phyloP scores from a whole-genome alignment of 2,329 filamentous ascomycete genomes.

The Fusarium sp. region DNA sequence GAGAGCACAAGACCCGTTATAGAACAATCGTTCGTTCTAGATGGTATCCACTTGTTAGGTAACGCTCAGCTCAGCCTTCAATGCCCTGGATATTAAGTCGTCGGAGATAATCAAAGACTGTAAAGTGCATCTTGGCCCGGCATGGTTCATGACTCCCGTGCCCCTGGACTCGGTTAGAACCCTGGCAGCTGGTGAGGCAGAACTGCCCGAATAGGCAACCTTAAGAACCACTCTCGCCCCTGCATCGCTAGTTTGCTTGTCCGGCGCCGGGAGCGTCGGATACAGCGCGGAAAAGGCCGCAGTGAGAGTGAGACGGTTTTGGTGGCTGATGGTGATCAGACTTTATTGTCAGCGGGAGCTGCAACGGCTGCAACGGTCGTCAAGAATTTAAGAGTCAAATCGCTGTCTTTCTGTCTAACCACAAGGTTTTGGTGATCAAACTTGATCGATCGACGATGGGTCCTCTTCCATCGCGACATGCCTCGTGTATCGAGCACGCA shows the following conservation, averaged over 20 bases:
- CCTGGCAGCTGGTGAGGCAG: background rate
- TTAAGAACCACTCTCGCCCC: background rate
- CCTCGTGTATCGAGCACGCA: no score
- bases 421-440: no score
- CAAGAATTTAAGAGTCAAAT: no score
- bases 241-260: conserved; percentile 1
- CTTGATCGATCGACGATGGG: no score
- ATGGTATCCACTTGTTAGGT: background rate
- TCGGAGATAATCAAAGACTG: background rate
- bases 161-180: background rate
- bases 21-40: no score
- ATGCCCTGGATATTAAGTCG: background rate
- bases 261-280: background rate
- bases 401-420: no score
- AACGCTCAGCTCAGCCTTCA: background rate
- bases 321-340: no score
- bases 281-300: background rate
- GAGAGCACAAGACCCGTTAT: conserved; percentile 6
- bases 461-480: no score
- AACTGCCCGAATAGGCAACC: background rate
- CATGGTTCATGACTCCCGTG: conserved; percentile 5
- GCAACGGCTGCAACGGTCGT: no score
- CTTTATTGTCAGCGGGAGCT: no score
- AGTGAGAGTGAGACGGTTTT: no score
- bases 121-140: background rate